Base-by-base conservation (phyloP, 176 grass and related monocot species). In the Thinopyrum elongatum region DNA sequence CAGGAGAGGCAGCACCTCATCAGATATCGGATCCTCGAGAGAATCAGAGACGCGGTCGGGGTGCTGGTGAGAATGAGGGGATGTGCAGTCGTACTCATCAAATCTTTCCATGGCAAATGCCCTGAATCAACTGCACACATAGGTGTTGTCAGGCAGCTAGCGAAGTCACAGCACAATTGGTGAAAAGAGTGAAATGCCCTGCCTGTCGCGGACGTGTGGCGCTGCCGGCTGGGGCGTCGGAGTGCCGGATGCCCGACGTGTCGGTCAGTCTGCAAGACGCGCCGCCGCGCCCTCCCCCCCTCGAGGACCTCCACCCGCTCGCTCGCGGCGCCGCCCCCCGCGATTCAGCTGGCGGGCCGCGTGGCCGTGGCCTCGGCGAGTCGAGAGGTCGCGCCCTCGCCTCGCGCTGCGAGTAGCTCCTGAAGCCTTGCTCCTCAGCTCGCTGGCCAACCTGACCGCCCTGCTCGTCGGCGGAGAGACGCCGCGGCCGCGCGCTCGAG, bases 1-100 rank as follows among this genome's bases (percentile, higher is more conserved):
- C 41, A 65, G 22, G 19, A 74, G 82, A 63, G 58, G 26, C 55
- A 64, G 82, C 38, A 87, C 85, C 77, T 87, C 85, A 65, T 87
- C 77, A 81, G 85, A 87, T 80, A 87, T 87, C 3, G 67, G 68
- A 36, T 87, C 85, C 35, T 87, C 85, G 14, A 15, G 51, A 38
- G 85, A 87, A 47, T 87, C 78, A 65, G 67, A 80, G 22, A 49
- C 51, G 5, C n/a, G 78, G 26, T 19, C 85, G 29, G 25, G n/a
- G 36, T 49, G 76, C 73, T 79, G 77, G 25, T 81, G 55, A 74
- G 85, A 81, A 5, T n/a, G 85, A 80, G 38, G 38, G 12, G 27
- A 65, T 17, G 38, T 6, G 36, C 19, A 17, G 10, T 35, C 27
- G 33, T 63, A 38, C 51, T 77, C 83, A 77, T 21, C 29, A 22